Conservation (phyloP, 2,329 filamentous ascomycete genomes). For the Achaetomium macrosporum region DNA sequence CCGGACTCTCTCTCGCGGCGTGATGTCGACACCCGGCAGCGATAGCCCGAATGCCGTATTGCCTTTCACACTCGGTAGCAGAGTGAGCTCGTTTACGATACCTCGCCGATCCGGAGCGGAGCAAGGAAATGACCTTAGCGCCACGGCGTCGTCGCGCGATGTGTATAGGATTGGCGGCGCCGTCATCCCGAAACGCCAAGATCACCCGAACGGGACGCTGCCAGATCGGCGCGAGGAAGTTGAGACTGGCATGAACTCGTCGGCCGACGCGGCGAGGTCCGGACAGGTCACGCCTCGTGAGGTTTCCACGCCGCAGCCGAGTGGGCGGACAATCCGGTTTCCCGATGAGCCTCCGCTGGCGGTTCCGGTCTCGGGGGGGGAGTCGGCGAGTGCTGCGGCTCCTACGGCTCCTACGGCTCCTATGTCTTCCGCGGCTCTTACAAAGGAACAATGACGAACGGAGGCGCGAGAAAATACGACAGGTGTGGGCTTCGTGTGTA, state of each 20-base stretch:
- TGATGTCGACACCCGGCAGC: constrained; percentile 19
- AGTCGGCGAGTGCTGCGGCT: background rate
- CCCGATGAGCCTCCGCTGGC: constrained; percentile 33
- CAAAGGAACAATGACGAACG: too few relatives aligned
- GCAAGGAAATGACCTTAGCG: constrained; percentile 9
- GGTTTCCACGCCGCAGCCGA: constrained; percentile 12
- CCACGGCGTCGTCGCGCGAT: constrained; percentile 21
- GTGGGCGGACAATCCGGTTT: constrained; percentile 39
- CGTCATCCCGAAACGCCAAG: constrained; percentile 26
- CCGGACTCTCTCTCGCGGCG: constrained; percentile 51
- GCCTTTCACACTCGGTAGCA: constrained; percentile 29
- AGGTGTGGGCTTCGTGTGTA: too few relatives aligned
- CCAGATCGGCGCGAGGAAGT: constrained; percentile 21
- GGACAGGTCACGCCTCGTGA: constrained; percentile 1
- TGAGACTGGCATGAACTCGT: background rate
- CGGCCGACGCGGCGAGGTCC: background rate
- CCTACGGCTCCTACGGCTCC: background rate
- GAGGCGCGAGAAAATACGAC: too few relatives aligned
- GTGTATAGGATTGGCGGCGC: constrained; percentile 39
- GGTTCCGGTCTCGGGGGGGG: background rate
- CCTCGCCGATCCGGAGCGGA: constrained; percentile 17
- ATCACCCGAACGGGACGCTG: background rate
- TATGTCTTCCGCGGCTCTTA: too few relatives aligned
- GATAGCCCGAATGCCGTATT: constrained; percentile 16
- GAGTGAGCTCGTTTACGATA: constrained; percentile 26